A percentile compares a stretch with the other conserved stretches of the same genome.
Evolutionary conservation across 176 grass and related monocot genomes (phyloP).

Genomic region (Zea mays): Zm-B73-REFERENCE-NAM-5.0 NC_050102.1:181203001-181203500

Average conservation of each 20-base stretch:
- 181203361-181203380: slow-evolving; percentile 68
- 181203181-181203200: slow-evolving; percentile 70
- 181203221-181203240: slow-evolving; percentile 41
- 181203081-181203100: neutral
- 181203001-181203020: neutral
- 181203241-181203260: slow-evolving; percentile 8
- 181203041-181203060: neutral
- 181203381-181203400: slow-evolving; percentile 78
- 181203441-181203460: neutral
- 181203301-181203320: slow-evolving; percentile 29
- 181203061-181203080: neutral
- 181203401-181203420: slow-evolving; percentile 66
- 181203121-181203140: slow-evolving; percentile 51
- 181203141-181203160: slow-evolving; percentile 35
- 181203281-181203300: neutral
- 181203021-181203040: neutral
- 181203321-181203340: slow-evolving; percentile 12
- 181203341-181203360: slow-evolving; percentile 78
- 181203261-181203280: slow-evolving; percentile 4
- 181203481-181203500: slow-evolving; percentile 25
- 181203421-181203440: slow-evolving; percentile 13
- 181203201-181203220: slow-evolving; percentile 93
- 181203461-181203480: neutral
- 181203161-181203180: slow-evolving; percentile 55
- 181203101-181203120: neutral